These are phyloP conservation scores for Syzygium jambos DNA, from an alignment of 345 rosid genomes.

Conservation along the genomic window DNA sequence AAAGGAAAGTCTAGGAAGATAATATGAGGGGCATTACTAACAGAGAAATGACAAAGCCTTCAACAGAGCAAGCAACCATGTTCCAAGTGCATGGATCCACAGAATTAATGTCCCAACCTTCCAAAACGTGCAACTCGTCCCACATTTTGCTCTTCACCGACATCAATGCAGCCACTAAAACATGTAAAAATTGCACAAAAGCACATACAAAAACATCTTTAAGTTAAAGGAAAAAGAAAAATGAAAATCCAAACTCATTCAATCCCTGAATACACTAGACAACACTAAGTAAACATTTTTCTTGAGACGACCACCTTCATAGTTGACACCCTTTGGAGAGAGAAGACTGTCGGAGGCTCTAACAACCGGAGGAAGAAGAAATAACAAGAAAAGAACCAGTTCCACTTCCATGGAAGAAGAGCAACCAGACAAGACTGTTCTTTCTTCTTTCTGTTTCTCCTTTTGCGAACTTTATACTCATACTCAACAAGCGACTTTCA, in stretches of 20 bases:
- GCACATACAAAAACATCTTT: not conserved
- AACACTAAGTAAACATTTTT: no score
- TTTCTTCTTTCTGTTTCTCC: not conserved
- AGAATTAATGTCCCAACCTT: slow-evolving; percentile 92
- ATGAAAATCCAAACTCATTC: not conserved
- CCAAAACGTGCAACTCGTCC: slow-evolving; percentile 53
- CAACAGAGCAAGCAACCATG: slow-evolving; percentile 82
- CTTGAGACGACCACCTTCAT: slow-evolving; percentile 44
- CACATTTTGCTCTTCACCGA: slow-evolving; percentile 70
- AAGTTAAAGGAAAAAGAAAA: not conserved
- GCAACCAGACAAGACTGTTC: not conserved
- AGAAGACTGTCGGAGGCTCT: slow-evolving; percentile 56
- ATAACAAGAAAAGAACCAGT: slow-evolving; percentile 19
- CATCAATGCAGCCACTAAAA: slow-evolving; percentile 84
- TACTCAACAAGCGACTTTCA: not conserved
- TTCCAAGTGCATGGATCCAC: slow-evolving; percentile 99
- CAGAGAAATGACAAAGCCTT: slow-evolving; percentile 79
- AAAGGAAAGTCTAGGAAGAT: not conserved
- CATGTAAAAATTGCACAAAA: not conserved
- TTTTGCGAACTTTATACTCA: not conserved
- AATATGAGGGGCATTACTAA: slow-evolving; percentile 18
- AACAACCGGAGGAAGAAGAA: slow-evolving; percentile 17
- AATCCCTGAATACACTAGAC: not conserved
- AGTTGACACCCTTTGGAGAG: slow-evolving; percentile 94
- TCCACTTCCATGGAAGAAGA: slow-evolving; percentile 6